Conservation (phyloP, 2,329 filamentous ascomycete species). For the Curvularia verruculosa region DNA sequence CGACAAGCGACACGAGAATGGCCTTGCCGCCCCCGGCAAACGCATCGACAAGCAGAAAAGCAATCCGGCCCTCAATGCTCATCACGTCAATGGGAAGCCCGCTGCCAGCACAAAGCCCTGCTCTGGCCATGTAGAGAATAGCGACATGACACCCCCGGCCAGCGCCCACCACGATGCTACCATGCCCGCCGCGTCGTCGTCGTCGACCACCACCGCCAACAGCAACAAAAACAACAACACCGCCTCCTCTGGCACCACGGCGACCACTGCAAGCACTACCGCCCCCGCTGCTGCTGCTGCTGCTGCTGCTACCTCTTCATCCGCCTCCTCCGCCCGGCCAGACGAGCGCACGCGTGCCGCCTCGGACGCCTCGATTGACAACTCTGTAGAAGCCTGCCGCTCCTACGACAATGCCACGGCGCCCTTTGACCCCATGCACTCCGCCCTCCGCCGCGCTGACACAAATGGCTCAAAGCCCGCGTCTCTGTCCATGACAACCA, state of each 20-base stretch:
- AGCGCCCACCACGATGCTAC: conserved; percentile 11
- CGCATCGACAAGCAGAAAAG: conserved; percentile 61
- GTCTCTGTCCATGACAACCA: conserved; percentile 67
- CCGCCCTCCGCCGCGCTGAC: conserved; percentile 65
- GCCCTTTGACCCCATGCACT: conserved; percentile 46
- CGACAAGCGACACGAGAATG: conserved; percentile 79
- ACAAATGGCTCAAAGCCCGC: conserved; percentile 70
- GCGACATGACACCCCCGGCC: conserved; percentile 43
- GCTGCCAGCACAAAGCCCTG: conserved; percentile 49
- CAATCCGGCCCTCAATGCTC: conserved; percentile 53
- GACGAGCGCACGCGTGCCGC: conserved; percentile 48
- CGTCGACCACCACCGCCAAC: background rate
- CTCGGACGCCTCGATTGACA: conserved; percentile 54
- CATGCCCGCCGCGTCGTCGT: conserved; percentile 4
- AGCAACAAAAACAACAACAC: too few species aligned
- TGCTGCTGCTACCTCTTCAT: background rate
- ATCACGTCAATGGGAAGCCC: conserved; percentile 50
- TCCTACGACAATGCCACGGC: conserved; percentile 35
- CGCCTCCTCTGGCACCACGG: background rate
- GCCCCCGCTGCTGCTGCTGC: background rate
- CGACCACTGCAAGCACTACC: background rate
- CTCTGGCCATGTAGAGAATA: conserved; percentile 45
- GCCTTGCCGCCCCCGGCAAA: conserved; percentile 78
- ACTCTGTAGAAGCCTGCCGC: conserved; percentile 45
- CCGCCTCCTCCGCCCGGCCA: conserved; percentile 4